Evolutionary conservation across 352 stramenopile species (phyloP), one percentile per base, ranked within the genome.

Genomic region (Phytophthora cryptogea): DNA sequence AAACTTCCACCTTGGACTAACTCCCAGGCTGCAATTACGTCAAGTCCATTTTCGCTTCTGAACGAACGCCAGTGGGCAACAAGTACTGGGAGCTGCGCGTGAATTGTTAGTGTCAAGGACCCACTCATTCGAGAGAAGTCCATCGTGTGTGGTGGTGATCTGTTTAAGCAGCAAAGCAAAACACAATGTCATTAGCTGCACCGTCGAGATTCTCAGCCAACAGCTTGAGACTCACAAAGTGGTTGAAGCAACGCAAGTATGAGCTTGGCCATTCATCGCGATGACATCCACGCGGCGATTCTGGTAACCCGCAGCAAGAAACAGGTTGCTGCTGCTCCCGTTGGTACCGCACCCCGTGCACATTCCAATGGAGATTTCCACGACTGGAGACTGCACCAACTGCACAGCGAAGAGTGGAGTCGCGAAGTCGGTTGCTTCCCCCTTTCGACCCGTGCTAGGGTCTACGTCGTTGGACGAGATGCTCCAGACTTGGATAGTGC

Each of bases 401-500:
- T 78, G 70, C 11, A 74, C 39, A 9, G 70, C 69, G 8, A 71
- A 72, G 36, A 70, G 59, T 9, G 69, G 70, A 33, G 65, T 66
- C 9, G 66, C 59, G 14, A 73, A 69, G 14, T 63, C 50, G 0
- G 51, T 70, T 5, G 74, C 67, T 8, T 73, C 55, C 3, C 63
- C 57, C 13, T 64, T 68, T 23, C 51, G 49, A 20, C 39, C 27
- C 26, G 10, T 39, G 1, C 51, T 61, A 43, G 51, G 55, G 3
- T 84, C 80, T 16, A 67, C 42, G 39, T 88, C 80, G 36, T 78
- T 69, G 4, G 79, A 78, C 2, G 54, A 70, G 33, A 89, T 88
- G 6, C 52, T 62, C 76, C 75, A 92, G 14, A 92, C 63, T 52
- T 88, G 79, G 23, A 91, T 66, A 13, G 64, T 77, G 42, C 85